phyloP scores from a whole-genome alignment of 2,329 filamentous ascomycete species.

The Colletotrichum simmondsii region DNA sequence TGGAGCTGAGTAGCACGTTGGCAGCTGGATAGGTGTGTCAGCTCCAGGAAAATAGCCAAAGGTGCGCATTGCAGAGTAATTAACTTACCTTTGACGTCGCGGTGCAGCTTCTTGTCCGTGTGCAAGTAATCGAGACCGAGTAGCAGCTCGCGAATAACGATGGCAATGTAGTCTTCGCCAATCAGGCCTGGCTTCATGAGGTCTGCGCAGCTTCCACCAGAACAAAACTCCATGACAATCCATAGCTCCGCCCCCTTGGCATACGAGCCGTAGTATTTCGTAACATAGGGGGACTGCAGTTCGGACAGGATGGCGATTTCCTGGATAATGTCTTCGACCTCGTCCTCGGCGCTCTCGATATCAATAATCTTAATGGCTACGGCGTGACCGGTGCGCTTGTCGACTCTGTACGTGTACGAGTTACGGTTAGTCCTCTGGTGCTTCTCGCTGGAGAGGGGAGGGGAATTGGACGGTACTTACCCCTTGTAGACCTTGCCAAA shows the following conservation, averaged over 20 bases:
- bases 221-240: constrained; percentile 99
- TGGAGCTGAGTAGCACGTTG: constrained; percentile 89
- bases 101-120: constrained; percentile 93
- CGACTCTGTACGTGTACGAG: constrained; percentile 69
- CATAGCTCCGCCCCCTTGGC: constrained; percentile 95
- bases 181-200: constrained; percentile 94
- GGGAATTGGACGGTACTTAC: constrained; percentile 53
- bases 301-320: constrained; percentile 98
- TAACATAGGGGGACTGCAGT: constrained; percentile 95
- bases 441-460: neutral
- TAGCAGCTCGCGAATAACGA: constrained; percentile 90
- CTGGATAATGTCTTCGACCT: constrained; percentile 99
- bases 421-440: constrained; percentile 27
- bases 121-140: constrained; percentile 94
- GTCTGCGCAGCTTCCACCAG: constrained; percentile 94
- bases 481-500: constrained; percentile 99
- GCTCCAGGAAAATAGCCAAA: neutral
- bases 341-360: constrained; percentile 98
- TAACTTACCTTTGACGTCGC: constrained; percentile 88
- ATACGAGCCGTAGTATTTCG: constrained; percentile 97
- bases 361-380: constrained; percentile 99
- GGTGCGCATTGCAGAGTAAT: neutral
- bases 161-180: constrained; percentile 95
- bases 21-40: constrained; percentile 70
- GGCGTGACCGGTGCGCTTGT: constrained; percentile 90